Conservation (phyloP, 169 alveolate genomes). For the Pseudocohnilembus persalinus region DNA sequence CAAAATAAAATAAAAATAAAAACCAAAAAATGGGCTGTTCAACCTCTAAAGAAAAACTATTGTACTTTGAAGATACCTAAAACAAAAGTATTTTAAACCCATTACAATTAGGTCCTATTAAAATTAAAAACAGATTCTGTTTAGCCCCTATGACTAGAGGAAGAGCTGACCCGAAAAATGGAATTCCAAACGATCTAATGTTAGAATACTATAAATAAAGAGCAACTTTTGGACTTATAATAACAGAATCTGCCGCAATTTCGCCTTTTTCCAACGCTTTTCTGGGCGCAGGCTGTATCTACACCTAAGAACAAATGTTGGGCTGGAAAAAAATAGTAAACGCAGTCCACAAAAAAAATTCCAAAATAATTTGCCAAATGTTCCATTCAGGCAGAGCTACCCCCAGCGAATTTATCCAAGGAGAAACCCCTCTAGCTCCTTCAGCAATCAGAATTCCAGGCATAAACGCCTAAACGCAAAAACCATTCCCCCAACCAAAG, state of each 20-base stretch:
- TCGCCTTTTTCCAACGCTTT: conserved; percentile 31
- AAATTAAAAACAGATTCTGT: conserved; percentile 30
- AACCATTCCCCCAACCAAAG: conserved; percentile 36
- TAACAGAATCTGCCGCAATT: conserved; percentile 48
- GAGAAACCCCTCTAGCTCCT: conserved; percentile 42
- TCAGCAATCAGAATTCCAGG: conserved; percentile 43
- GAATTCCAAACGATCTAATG: conserved; percentile 39
- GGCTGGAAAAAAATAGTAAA: conserved; percentile 49
- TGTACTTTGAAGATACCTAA: no score
- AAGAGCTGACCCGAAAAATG: conserved; percentile 32
- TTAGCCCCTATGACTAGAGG: conserved; percentile 32
- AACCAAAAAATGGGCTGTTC: no score
- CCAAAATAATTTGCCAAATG: conserved; percentile 30
- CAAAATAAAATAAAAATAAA: no score
- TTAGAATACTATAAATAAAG: conserved; percentile 38
- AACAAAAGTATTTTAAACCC: background rate
- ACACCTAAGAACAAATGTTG: conserved; percentile 42
- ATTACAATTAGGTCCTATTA: conserved; percentile 3
- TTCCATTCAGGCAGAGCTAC: conserved; percentile 55
- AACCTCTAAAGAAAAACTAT: no score
- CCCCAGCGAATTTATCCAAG: conserved; percentile 22
- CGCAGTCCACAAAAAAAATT: conserved; percentile 50
- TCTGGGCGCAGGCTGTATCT: conserved; percentile 31
- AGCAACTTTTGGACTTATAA: conserved; percentile 46
- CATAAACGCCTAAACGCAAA: conserved; percentile 21